Evolutionary conservation across 1,284 basidiomycete species (phyloP).

Genomic region (Anthracocystis panici-leucophaei): DNA sequence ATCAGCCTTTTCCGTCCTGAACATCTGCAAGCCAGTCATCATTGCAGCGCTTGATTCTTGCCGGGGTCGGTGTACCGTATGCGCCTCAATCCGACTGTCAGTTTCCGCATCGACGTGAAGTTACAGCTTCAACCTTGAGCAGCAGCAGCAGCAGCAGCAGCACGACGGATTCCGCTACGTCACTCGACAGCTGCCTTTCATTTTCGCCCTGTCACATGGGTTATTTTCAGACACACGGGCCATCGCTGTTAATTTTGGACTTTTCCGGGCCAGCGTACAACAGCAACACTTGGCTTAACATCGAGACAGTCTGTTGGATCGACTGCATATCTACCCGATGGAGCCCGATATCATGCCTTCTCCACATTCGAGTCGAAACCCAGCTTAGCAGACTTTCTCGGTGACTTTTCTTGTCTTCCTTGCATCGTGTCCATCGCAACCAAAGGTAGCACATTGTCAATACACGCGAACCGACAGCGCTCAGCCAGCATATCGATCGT

Average conservation of each 20-base stretch:
- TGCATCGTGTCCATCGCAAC: neutral
- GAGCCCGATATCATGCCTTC: neutral
- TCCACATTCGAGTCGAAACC: constrained; percentile 25
- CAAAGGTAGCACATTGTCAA: neutral
- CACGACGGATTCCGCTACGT: constrained; percentile 20
- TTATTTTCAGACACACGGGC: constrained; percentile 15
- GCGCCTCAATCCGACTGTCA: neutral
- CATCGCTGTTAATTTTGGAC: constrained; percentile 4
- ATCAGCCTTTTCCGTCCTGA: neutral
- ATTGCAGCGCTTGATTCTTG: neutral
- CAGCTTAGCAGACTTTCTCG: constrained; percentile 1
- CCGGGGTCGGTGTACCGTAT: neutral
- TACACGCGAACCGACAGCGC: neutral
- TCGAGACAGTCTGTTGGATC: no score
- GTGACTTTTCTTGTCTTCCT: neutral
- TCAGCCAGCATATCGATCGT: neutral
- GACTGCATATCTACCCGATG: no score
- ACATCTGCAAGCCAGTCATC: constrained; percentile 13
- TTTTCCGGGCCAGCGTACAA: no score
- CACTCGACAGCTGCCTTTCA: constrained; percentile 24
- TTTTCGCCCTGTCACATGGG: constrained; percentile 16
- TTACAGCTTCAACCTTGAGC: neutral
- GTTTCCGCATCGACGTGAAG: constrained; percentile 1
- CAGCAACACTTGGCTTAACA: no score
- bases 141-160: no score